Percentiles rank a stretch among this genome's conserved stretches.
Conservation (phyloP, 257 asterid genomes). For the Solanum microdontum region DNA sequence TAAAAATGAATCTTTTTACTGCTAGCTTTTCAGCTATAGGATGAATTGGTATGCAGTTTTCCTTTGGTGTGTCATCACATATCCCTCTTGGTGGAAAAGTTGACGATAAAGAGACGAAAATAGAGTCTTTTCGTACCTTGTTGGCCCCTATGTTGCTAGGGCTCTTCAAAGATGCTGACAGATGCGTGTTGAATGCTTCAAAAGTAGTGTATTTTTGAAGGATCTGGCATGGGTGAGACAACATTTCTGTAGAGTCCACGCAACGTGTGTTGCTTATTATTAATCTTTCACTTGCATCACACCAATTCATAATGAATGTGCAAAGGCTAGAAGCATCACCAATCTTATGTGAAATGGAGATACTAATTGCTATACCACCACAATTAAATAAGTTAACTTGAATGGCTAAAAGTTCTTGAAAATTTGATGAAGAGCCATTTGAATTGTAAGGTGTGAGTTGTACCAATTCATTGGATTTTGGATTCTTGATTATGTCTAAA, state of each 20-base stretch:
- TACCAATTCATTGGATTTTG: slow-evolving; percentile 1
- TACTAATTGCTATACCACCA: slow-evolving; percentile 33
- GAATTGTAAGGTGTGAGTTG: slow-evolving; percentile 28
- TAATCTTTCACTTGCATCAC: neutral
- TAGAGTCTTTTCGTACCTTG: neutral
- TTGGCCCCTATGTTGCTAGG: neutral
- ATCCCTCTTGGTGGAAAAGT: slow-evolving; percentile 36
- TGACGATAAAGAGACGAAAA: slow-evolving; percentile 1
- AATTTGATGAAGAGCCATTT: slow-evolving; percentile 14
- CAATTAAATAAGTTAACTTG: slow-evolving; percentile 36
- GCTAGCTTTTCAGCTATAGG: slow-evolving; percentile 4
- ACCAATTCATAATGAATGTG: slow-evolving; percentile 39
- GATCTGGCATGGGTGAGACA: neutral
- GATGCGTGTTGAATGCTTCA: neutral
- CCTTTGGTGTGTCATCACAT: slow-evolving; percentile 20
- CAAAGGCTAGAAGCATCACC: slow-evolving; percentile 33
- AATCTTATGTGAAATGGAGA: slow-evolving; percentile 40
- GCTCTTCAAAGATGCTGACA: neutral
- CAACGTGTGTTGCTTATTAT: neutral
- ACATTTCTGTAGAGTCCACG: neutral
- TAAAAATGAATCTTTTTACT: slow-evolving; percentile 27
- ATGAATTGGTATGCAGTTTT: slow-evolving; percentile 7
- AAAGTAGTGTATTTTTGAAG: neutral
- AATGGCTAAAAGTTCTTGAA: slow-evolving; percentile 30
- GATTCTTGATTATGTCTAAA: slow-evolving; percentile 6